Base-by-base conservation (phyloP, 208 protist species). In the Herpetomonas samuelpessoai region DNA sequence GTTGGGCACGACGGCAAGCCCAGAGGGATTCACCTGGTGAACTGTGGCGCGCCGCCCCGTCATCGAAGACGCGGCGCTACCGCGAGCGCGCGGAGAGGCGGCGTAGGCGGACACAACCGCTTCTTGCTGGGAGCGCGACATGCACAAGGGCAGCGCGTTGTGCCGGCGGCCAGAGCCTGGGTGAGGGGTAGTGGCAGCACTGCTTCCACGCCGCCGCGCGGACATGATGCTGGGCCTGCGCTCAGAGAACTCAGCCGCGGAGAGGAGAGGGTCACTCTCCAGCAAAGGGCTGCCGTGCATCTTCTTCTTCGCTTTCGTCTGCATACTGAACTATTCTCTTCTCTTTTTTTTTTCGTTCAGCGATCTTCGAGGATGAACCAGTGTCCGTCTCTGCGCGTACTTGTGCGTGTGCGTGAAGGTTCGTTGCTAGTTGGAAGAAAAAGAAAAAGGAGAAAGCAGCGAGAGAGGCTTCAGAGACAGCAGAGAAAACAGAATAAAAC, bases 81-180 rank as follows among this genome's bases (percentile, higher is more conserved):
- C 62, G 52, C 14, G 55, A 31, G 9, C 18, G 45, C 60, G 61
- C 12, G n/a, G 27, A 10, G 22, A 1, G 7, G 39, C 12, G 18
- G 35, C 35, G 14, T 41, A 41, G 35, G 35, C n/a, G 19, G 51
- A 29, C 2, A 60, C 18, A 28, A 59, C 48, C 27, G 73, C 72
- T 4, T 69, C 74, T 3, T 81, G 66, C 57, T 81, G 74, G 6
- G 57, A 49, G n/a, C 66, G 61, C 1, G 79, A 79, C 59, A 81
- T 81, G 59, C 71, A 86, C 18, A 79, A 63, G 25, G 79, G 79
- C 60, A 77, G 64, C 18, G 53, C 41, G 25, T 59, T 68, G 3
- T 49, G 46, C n/a, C 64, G 66, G 30, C 56, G 59, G 26, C 35
- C n/a, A n/a, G n/a, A n/a, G n/a, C n/a, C n/a, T n/a, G n/a, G n/a